Evolutionary conservation across 2,329 filamentous ascomycete species (phyloP).

Genomic region (Microdochium bolleyi): DNA sequence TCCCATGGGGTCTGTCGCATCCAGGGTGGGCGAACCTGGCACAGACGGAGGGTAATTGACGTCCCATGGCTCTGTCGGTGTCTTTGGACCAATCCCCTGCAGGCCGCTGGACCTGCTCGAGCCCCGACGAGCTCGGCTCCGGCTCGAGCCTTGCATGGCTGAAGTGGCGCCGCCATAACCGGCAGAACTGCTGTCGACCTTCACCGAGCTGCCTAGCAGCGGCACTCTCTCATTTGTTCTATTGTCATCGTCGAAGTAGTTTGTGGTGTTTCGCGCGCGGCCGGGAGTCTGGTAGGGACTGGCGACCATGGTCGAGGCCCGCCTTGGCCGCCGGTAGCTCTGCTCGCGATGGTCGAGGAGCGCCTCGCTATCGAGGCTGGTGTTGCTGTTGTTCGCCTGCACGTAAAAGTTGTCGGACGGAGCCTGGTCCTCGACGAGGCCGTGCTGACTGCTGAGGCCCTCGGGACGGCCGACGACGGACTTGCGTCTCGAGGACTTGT

Average conservation of each 20-base stretch:
- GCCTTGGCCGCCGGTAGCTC: slow-evolving; percentile 49
- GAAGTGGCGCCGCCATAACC: slow-evolving; percentile 25
- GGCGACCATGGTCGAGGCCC: slow-evolving; percentile 38
- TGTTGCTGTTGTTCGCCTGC: slow-evolving; percentile 59
- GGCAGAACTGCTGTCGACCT: slow-evolving; percentile 19
- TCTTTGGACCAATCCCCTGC: slow-evolving; percentile 19
- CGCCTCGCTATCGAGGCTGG: slow-evolving; percentile 82
- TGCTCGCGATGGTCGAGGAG: slow-evolving; percentile 70
- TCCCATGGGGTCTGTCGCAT: slow-evolving; percentile 37
- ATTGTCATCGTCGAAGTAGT: slow-evolving; percentile 35
- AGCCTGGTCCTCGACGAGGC: neutral
- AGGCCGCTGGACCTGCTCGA: slow-evolving; percentile 42
- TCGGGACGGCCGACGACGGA: slow-evolving; percentile 31
- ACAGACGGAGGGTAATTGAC: slow-evolving; percentile 64
- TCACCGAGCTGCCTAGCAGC: slow-evolving; percentile 37
- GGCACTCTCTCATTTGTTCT: slow-evolving; percentile 47
- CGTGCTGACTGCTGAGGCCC: neutral
- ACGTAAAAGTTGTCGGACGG: slow-evolving; percentile 36
- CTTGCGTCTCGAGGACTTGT: slow-evolving; percentile 67
- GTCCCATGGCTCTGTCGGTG: slow-evolving; percentile 42
- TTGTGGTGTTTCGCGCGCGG: neutral
- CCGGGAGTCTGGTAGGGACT: slow-evolving; percentile 20
- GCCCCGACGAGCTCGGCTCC: slow-evolving; percentile 28
- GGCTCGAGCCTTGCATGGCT: slow-evolving; percentile 12
- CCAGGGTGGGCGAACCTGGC: slow-evolving; percentile 51